Base-by-base conservation (phyloP, 2,329 filamentous ascomycete species). In the Oidium heveae region DNA sequence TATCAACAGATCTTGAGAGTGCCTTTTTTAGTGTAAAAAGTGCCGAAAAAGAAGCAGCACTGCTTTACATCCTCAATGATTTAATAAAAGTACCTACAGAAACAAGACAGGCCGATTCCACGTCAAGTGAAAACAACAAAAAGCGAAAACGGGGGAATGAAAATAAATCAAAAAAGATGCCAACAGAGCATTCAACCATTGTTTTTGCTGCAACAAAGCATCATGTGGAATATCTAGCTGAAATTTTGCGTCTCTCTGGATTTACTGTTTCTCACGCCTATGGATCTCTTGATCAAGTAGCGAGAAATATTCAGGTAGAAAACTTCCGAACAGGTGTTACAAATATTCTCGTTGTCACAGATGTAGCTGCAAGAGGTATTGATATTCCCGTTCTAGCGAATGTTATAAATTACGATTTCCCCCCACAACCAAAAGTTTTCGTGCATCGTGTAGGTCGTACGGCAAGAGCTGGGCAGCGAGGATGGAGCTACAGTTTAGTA, bases 391-490 rank as follows among this genome's bases (percentile, higher is more conserved):
- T 95, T 50, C 74, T 98, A 37, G 88, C 86, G 55, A 96, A 98
- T 65, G 91, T 98, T 56, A 89, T 98, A 71, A 96, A 98, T 71
- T 98, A 94, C 68, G 89, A 96, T 64, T 98, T 98, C 59, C 89
- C 91, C 2, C 84, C 89, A 1, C 91, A 96, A 63, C 86, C 91
- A 20, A 98, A 98, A 69, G 80, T 98, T 44, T 98, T 93, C 63
- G 84, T 98, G 32, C 91, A 98, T 68, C 82, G 91, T 65, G 91
- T 98, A 50, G 91, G 91, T 62, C 82, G 91, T 69, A 98, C 93
- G 28, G 93, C 91, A 43, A 80, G 91, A 75, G 93, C 93, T 47
- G 91, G 89, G 15, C 82, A 86, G 62, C 79, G 82, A 59, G 91
- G 91, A 58, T 96, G 91, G 91, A 84, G 83, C 69, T 98, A 94